Evolutionary conservation across 441 rosid genomes (phyloP).

Genomic region (Manihot esculenta): DNA sequence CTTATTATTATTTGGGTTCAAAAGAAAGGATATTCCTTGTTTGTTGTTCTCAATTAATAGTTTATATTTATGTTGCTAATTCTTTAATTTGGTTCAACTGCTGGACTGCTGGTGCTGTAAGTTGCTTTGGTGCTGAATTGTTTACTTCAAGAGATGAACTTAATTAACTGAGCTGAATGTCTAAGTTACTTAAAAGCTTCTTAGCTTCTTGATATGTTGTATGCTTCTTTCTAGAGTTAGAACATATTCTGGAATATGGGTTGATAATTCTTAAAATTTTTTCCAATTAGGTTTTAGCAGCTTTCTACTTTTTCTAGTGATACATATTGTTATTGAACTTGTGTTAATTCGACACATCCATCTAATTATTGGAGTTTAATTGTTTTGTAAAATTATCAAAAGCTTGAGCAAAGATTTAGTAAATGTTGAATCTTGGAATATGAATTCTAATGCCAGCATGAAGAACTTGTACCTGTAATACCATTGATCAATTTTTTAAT

Average conservation of each 20-base stretch:
- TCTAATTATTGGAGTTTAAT: neutral
- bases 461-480: neutral
- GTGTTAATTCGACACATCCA: neutral
- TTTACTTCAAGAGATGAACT: neutral
- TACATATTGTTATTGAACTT: neutral
- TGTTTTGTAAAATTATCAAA: neutral
- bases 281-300: neutral
- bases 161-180: neutral
- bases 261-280: neutral
- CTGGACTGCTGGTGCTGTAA: neutral
- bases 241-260: neutral
- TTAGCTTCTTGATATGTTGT: neutral
- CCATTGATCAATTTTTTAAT: neutral
- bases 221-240: neutral
- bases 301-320: neutral
- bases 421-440: neutral
- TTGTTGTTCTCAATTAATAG: neutral
- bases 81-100: slow-evolving; percentile 2
- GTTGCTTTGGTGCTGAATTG: neutral
- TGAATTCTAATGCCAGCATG: neutral
- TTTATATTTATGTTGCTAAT: neutral
- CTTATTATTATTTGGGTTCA: neutral
- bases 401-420: neutral
- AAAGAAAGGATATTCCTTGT: neutral
- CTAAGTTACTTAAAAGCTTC: neutral